A percentile compares a stretch with the other conserved stretches of the same genome.
Conservation (phyloP, 2,329 filamentous ascomycete species). For the Verticillium dahliae region DNA sequence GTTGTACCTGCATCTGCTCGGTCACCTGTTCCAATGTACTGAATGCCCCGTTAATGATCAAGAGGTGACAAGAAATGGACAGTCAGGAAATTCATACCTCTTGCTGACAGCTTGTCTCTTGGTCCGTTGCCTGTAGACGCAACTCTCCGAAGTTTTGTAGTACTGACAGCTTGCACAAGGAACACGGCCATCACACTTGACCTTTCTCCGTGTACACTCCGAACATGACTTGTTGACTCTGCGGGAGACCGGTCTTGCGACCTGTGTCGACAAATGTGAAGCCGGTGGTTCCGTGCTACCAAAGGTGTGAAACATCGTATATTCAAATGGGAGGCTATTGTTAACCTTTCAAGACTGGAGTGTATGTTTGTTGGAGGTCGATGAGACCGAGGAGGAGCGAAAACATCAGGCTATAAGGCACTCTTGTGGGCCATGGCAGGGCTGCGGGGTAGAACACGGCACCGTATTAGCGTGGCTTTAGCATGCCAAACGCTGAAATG, state of each 20-base stretch:
- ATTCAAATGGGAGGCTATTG: not conserved
- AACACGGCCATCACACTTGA: conserved; percentile 33
- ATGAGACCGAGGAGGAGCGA: too few species aligned
- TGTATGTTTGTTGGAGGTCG: too few species aligned
- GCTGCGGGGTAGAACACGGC: too few species aligned
- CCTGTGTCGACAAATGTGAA: not conserved
- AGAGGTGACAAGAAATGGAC: not conserved
- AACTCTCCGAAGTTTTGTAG: conserved; percentile 17
- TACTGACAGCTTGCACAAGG: conserved; percentile 29
- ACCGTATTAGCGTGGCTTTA: too few species aligned
- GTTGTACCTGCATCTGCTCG: conserved; percentile 15
- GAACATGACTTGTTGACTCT: conserved; percentile 18
- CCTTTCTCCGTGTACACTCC: conserved; percentile 20
- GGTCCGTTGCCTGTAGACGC: conserved; percentile 21
- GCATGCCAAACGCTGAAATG: not conserved
- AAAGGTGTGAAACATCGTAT: too few species aligned
- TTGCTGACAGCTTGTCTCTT: conserved; percentile 22
- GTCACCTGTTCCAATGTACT: conserved; percentile 19
- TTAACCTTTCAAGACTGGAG: too few species aligned
- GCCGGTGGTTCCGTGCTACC: too few species aligned
- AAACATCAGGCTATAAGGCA: too few species aligned
- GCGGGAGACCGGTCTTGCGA: not conserved
- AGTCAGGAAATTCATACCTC: conserved; percentile 11
- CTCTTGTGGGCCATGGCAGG: too few species aligned
- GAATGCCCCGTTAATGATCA: not conserved